Conservation (phyloP, 768 basidiomycete genomes). For the Mycena crocata region DNA sequence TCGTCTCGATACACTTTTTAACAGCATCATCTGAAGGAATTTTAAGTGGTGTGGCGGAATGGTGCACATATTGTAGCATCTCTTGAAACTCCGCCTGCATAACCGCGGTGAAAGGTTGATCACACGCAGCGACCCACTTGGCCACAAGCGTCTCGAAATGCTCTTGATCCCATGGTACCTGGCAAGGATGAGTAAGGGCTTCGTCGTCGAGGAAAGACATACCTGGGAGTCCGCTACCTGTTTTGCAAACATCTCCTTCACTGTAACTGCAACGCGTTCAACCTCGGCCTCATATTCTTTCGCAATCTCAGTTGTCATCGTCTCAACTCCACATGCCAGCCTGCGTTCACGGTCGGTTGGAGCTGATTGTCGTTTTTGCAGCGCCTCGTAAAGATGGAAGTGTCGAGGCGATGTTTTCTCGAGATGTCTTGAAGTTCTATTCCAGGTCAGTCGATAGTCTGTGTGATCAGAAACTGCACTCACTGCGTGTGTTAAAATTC, state of each 20-base stretch:
- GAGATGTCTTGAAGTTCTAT: constrained; percentile 6
- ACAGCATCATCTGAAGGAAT: background rate
- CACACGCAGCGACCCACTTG: constrained; percentile 16
- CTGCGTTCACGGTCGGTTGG: constrained; percentile 1
- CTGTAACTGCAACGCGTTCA: background rate
- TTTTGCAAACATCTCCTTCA: constrained; percentile 15
- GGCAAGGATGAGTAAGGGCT: background rate
- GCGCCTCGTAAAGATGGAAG: background rate
- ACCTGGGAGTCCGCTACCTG: background rate
- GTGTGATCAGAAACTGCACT: background rate
- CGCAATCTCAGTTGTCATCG: background rate
- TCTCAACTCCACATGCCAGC: background rate
- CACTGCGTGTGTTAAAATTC: background rate
- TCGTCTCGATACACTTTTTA: background rate
- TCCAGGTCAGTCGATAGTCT: background rate
- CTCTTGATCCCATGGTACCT: constrained; percentile 18
- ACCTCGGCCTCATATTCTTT: background rate
- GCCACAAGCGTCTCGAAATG: constrained; percentile 16
- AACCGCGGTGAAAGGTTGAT: constrained; percentile 19
- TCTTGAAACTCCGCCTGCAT: constrained; percentile 6
- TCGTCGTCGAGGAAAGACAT: background rate
- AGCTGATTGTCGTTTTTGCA: background rate
- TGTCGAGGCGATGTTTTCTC: background rate
- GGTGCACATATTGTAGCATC: constrained; percentile 17
- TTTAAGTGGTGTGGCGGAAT: constrained; percentile 3